These are phyloP conservation scores for Talaromyces rugulosus DNA, from an alignment of 2,329 filamentous ascomycete genomes.

Conservation along the genomic window DNA sequence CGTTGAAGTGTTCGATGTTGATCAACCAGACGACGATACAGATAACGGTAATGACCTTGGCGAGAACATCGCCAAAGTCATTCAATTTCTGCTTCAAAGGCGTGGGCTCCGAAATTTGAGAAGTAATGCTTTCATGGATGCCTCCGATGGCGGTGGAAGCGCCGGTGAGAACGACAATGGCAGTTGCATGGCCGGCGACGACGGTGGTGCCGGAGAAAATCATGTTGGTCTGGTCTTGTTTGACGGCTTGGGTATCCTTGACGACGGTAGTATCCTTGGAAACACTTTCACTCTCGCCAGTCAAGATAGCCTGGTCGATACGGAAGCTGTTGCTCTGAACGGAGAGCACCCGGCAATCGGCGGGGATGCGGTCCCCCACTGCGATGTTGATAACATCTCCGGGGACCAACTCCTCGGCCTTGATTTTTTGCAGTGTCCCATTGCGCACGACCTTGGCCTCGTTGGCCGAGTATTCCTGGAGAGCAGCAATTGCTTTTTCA, in stretches of 20 bases:
- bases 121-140: conserved; percentile 97
- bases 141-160: conserved; percentile 91
- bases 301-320: conserved; percentile 94
- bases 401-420: conserved; percentile 95
- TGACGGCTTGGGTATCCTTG: conserved; percentile 77
- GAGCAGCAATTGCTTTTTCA: conserved; percentile 94
- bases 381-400: conserved; percentile 86
- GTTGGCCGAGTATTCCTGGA: conserved; percentile 98
- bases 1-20: conserved; percentile 95
- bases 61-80: conserved; percentile 91
- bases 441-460: conserved; percentile 90
- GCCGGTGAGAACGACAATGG: conserved; percentile 86
- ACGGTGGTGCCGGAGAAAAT: conserved; percentile 98
- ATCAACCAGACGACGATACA: conserved; percentile 97
- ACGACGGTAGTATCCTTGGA: conserved; percentile 71
- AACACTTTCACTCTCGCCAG: conserved; percentile 96
- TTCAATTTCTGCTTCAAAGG: conserved; percentile 98
- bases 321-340: conserved; percentile 97
- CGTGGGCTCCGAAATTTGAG: conserved; percentile 95
- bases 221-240: conserved; percentile 97
- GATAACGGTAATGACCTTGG: conserved; percentile 97
- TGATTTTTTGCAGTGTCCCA: conserved; percentile 74
- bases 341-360: conserved; percentile 83
- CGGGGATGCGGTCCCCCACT: conserved; percentile 89
- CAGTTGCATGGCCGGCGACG: conserved; percentile 86